Evolutionary conservation across 306 rosid genomes (phyloP).

Genomic region (Elaeagnus macrophylla): DNA sequence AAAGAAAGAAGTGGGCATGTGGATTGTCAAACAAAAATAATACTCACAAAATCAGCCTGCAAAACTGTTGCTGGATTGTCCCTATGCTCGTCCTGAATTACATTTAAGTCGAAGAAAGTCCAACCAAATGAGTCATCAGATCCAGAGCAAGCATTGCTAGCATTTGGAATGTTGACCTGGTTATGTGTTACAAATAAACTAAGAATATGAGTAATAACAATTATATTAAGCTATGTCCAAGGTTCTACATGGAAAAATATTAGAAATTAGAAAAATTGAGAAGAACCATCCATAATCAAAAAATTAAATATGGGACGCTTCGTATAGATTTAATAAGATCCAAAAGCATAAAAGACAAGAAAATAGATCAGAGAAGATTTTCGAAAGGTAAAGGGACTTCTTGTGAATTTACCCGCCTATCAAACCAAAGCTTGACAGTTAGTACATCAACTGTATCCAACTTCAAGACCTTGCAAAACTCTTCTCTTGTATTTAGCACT

Average conservation of each 20-base stretch:
- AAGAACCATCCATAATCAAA: no score
- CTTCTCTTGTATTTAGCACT: constrained; percentile 40
- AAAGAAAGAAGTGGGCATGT: background rate
- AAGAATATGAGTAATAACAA: background rate
- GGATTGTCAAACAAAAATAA: no score
- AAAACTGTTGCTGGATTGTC: constrained; percentile 32
- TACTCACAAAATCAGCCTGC: constrained; percentile 54
- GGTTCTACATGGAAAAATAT: no score
- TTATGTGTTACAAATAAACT: constrained; percentile 7
- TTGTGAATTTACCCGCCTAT: constrained; percentile 35
- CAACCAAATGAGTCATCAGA: constrained; percentile 37
- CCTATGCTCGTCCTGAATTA: constrained; percentile 41
- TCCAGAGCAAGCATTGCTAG: constrained; percentile 41
- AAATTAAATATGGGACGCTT: background rate
- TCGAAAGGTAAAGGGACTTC: constrained; percentile 2
- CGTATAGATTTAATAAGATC: background rate
- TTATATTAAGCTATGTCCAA: no score
- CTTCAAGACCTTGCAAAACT: constrained; percentile 47
- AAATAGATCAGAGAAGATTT: background rate
- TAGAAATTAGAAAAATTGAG: no score
- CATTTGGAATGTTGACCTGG: constrained; percentile 47
- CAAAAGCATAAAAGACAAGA: background rate
- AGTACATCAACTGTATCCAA: constrained; percentile 45
- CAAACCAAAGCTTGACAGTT: constrained; percentile 38
- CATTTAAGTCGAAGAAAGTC: constrained; percentile 48